phyloP scores from a whole-genome alignment of 176 grass and related monocot species.

The Otatea glauca region DNA sequence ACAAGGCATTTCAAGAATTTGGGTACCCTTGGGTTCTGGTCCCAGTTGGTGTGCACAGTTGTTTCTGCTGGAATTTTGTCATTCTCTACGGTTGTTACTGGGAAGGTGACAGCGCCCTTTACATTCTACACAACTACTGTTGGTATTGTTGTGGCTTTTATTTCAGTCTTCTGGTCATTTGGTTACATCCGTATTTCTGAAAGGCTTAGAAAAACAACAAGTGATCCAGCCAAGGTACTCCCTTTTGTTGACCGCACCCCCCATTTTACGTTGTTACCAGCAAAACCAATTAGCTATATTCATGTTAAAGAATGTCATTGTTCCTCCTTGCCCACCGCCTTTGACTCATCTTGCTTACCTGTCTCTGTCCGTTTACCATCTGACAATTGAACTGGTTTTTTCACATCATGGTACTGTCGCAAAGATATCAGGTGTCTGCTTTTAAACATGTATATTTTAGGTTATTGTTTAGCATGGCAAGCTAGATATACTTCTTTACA shows the following conservation, averaged over 20 bases:
- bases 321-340: neutral
- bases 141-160: conserved; percentile 75
- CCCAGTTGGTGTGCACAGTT: too few species aligned
- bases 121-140: conserved; percentile 90
- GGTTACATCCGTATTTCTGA: conserved; percentile 90
- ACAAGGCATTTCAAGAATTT: too few species aligned
- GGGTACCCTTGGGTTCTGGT: too few species aligned
- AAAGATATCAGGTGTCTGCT: neutral
- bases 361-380: neutral
- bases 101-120: conserved; percentile 73
- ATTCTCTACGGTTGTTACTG: too few species aligned
- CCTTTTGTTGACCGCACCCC: neutral
- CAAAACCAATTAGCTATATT: conserved; percentile 2
- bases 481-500: too few species aligned
- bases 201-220: conserved; percentile 78
- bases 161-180: conserved; percentile 99
- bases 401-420: neutral
- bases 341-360: neutral
- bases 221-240: conserved; percentile 83
- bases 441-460: neutral
- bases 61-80: too few species aligned
- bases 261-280: neutral
- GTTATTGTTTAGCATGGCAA: too few species aligned
- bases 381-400: neutral
- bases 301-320: neutral